A percentile compares a stretch with the other conserved stretches of the same genome.
Evolutionary conservation across 805 yeast species (phyloP).

Genomic region (Pachysolen tannophilus): DNA sequence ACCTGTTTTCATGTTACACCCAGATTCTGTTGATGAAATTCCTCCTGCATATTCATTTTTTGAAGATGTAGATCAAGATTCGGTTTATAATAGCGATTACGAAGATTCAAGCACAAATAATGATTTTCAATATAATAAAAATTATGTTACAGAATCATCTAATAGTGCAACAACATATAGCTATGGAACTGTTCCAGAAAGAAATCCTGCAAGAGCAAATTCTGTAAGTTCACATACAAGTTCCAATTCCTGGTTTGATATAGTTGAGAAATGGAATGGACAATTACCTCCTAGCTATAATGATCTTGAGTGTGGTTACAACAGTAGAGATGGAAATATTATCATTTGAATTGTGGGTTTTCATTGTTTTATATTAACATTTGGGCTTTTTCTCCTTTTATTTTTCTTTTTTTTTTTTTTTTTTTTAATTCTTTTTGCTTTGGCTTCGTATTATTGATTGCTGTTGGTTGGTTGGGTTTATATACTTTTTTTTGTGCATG

Average conservation of each 20-base stretch:
- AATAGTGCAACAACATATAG: not conserved
- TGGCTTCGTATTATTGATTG: no score
- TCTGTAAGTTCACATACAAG: not conserved
- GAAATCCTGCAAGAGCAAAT: not conserved
- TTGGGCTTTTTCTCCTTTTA: no score
- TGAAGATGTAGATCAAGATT: not conserved
- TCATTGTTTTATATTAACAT: no score
- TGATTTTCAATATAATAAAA: not conserved
- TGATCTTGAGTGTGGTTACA: no score
- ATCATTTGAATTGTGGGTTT: no score
- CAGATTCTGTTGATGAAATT: constrained; percentile 1
- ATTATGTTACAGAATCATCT: not conserved
- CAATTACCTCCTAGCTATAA: not conserved
- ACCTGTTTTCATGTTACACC: constrained; percentile 5
- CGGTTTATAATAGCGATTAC: not conserved
- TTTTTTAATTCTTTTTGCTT: no score
- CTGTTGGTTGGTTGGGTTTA: no score
- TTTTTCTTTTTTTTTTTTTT: no score
- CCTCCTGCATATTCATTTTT: constrained; percentile 1
- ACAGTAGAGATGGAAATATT: no score
- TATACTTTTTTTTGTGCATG: no score
- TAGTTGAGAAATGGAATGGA: constrained; percentile 1
- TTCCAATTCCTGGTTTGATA: not conserved
- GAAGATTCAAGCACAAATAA: not conserved
- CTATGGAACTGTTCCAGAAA: not conserved